Conservation (phyloP, 139 green algal genomes). For the Medakamo hakoo region DNA sequence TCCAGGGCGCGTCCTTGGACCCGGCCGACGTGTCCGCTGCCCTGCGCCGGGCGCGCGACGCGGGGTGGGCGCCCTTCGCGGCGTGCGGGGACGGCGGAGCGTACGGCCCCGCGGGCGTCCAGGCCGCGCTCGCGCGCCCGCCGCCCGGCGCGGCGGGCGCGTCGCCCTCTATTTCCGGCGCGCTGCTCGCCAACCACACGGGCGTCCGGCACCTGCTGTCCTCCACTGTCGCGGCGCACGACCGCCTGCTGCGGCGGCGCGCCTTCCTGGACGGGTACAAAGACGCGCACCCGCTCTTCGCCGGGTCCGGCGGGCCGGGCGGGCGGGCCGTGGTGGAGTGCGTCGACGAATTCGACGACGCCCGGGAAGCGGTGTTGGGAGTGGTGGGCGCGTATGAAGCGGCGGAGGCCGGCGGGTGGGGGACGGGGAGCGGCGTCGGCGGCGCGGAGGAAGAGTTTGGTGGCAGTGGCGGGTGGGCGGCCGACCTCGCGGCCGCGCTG, state of each 20-base stretch:
- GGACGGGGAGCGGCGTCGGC: slow-evolving; percentile 15
- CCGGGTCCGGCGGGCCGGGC: slow-evolving; percentile 21
- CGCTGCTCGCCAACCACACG: slow-evolving; percentile 99
- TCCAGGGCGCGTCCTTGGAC: slow-evolving; percentile 32
- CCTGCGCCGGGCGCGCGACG: not conserved
- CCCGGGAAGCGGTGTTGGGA: slow-evolving; percentile 58
- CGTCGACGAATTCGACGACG: slow-evolving; percentile 84
- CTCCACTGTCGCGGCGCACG: slow-evolving; percentile 70
- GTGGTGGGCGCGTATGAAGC: slow-evolving; percentile 74
- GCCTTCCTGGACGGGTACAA: slow-evolving; percentile 77
- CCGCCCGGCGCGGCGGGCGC: slow-evolving; percentile 74
- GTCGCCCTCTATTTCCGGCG: slow-evolving; percentile 78
- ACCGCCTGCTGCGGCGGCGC: slow-evolving; percentile 78
- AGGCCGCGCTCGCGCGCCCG: slow-evolving; percentile 88
- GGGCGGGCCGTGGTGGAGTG: slow-evolving; percentile 12
- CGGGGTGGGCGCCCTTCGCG: not conserved
- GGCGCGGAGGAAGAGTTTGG: not conserved
- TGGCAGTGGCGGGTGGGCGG: not conserved
- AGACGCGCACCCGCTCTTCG: slow-evolving; percentile 8
- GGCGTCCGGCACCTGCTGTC: slow-evolving; percentile 90
- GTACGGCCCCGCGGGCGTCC: not conserved
- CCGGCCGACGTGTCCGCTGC: not conserved
- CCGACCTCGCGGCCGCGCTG: not conserved
- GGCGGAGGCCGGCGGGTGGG: slow-evolving; percentile 71
- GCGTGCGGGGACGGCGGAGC: too few relatives aligned